Percentiles rank a stretch among this genome's conserved stretches.
phyloP scores from a whole-genome alignment of 805 yeast genomes.

The Lachancea fermentati region DNA sequence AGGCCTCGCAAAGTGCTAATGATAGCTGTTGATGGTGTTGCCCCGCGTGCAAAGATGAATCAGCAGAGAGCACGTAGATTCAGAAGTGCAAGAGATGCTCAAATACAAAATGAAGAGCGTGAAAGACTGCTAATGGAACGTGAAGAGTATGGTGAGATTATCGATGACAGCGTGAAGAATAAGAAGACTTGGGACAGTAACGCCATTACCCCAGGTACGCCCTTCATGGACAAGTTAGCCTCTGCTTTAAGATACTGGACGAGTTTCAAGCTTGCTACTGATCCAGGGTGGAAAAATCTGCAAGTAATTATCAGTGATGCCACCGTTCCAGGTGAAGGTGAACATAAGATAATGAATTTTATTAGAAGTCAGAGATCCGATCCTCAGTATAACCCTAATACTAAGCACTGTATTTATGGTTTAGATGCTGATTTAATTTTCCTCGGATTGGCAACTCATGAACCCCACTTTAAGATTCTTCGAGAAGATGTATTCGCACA shows the following conservation, averaged over 20 bases:
- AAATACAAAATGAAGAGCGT: slow-evolving; percentile 66
- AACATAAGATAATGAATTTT: slow-evolving; percentile 95
- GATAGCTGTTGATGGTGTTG: slow-evolving; percentile 99
- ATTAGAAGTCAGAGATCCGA: slow-evolving; percentile 85
- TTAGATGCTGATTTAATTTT: slow-evolving; percentile 96
- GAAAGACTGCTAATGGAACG: slow-evolving; percentile 38
- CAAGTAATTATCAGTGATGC: slow-evolving; percentile 93
- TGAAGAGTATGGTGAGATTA: slow-evolving; percentile 47
- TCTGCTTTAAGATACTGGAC: slow-evolving; percentile 84
- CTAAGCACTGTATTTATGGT: slow-evolving; percentile 94
- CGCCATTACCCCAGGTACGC: slow-evolving; percentile 98
- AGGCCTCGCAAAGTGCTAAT: slow-evolving; percentile 87
- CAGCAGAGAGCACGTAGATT: slow-evolving; percentile 94
- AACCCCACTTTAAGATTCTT: slow-evolving; percentile 88
- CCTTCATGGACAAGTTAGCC: slow-evolving; percentile 91
- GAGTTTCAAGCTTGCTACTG: slow-evolving; percentile 77
- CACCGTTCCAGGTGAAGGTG: slow-evolving; percentile 99
- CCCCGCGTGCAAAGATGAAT: slow-evolving; percentile 97
- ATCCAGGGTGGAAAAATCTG: slow-evolving; percentile 88
- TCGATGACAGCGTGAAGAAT: slow-evolving; percentile 68
- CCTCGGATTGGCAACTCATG: slow-evolving; percentile 94
- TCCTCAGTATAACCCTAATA: slow-evolving; percentile 84
- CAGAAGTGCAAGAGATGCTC: slow-evolving; percentile 86
- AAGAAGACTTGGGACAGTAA: slow-evolving; percentile 91
- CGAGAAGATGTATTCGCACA: slow-evolving; percentile 96